Evolutionary conservation across 2,329 filamentous ascomycete species (phyloP).

Genomic region (Chalaropsis thielavioides): DNA sequence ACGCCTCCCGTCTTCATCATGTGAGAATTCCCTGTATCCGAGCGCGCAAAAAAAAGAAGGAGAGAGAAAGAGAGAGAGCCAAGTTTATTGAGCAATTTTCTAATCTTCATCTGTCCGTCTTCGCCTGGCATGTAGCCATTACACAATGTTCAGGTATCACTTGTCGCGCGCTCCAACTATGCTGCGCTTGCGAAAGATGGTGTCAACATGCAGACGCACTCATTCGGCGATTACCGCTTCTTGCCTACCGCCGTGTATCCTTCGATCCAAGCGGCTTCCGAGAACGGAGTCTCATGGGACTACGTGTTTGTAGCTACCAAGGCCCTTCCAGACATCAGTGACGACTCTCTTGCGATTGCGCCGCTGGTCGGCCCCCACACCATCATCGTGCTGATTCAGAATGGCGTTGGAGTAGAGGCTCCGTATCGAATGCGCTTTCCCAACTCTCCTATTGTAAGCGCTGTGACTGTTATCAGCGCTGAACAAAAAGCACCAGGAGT

Average conservation of each 20-base stretch:
- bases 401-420: slow-evolving; percentile 55
- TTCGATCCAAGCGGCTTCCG: slow-evolving; percentile 41
- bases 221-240: slow-evolving; percentile 55
- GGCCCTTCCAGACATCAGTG: slow-evolving; percentile 48
- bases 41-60: slow-evolving; percentile 3
- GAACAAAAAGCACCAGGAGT: slow-evolving; percentile 49
- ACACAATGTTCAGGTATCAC: slow-evolving; percentile 45
- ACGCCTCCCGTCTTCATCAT: slow-evolving; percentile 51
- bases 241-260: slow-evolving; percentile 46
- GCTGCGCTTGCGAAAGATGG: slow-evolving; percentile 44
- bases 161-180: slow-evolving; percentile 64
- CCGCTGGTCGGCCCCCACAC: slow-evolving; percentile 42
- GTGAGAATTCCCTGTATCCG: slow-evolving; percentile 25
- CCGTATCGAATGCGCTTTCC: slow-evolving; percentile 52
- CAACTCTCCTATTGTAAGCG: slow-evolving; percentile 44
- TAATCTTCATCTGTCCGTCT: not conserved
- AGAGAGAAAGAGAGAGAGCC: not conserved
- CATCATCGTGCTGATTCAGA: slow-evolving; percentile 53
- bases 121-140: slow-evolving; percentile 26
- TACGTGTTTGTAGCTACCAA: slow-evolving; percentile 59
- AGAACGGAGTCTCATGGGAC: slow-evolving; percentile 30
- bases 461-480: slow-evolving; percentile 54
- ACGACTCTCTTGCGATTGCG: slow-evolving; percentile 46
- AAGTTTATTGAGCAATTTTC: not conserved
- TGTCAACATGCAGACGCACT: slow-evolving; percentile 48